Percentiles rank a stretch among this genome's conserved stretches.
Conservation (phyloP, 2,329 filamentous ascomycete genomes). For the Alternaria sp. region DNA sequence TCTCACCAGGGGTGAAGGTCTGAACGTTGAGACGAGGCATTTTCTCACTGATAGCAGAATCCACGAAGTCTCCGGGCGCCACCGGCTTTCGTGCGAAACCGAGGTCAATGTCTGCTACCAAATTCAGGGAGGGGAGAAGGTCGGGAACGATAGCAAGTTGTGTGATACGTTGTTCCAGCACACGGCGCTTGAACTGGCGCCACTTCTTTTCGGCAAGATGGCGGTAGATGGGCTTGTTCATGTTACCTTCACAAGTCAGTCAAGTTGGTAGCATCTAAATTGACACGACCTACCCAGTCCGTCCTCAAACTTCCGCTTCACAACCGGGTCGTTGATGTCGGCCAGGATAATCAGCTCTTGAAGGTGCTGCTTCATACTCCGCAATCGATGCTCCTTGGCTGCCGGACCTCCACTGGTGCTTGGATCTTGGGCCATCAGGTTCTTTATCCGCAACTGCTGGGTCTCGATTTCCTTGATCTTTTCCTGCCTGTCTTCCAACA, state of each 20-base stretch:
- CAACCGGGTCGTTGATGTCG: slow-evolving; percentile 92
- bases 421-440: slow-evolving; percentile 67
- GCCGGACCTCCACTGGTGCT: slow-evolving; percentile 68
- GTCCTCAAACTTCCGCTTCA: slow-evolving; percentile 95
- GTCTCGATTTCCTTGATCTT: slow-evolving; percentile 78
- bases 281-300: slow-evolving; percentile 73
- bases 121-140: slow-evolving; percentile 80
- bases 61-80: slow-evolving; percentile 79
- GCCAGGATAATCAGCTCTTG: slow-evolving; percentile 86
- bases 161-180: slow-evolving; percentile 84
- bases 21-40: slow-evolving; percentile 83
- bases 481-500: slow-evolving; percentile 80
- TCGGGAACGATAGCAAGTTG: slow-evolving; percentile 92
- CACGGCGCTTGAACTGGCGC: slow-evolving; percentile 79
- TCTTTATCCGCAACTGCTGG: slow-evolving; percentile 73
- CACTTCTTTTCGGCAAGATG: slow-evolving; percentile 88
- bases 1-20: slow-evolving; percentile 81
- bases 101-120: slow-evolving; percentile 80
- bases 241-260: slow-evolving; percentile 72
- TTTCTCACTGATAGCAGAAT: slow-evolving; percentile 76
- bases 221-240: slow-evolving; percentile 96
- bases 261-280: neutral
- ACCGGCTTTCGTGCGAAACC: slow-evolving; percentile 77
- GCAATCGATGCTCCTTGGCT: slow-evolving; percentile 72
- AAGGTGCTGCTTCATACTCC: slow-evolving; percentile 74